A percentile compares a stretch with the other conserved stretches of the same genome.
These are phyloP conservation scores for Fonsecaea monophora DNA, from an alignment of 2,329 filamentous ascomycete species.

Conservation along the genomic window DNA sequence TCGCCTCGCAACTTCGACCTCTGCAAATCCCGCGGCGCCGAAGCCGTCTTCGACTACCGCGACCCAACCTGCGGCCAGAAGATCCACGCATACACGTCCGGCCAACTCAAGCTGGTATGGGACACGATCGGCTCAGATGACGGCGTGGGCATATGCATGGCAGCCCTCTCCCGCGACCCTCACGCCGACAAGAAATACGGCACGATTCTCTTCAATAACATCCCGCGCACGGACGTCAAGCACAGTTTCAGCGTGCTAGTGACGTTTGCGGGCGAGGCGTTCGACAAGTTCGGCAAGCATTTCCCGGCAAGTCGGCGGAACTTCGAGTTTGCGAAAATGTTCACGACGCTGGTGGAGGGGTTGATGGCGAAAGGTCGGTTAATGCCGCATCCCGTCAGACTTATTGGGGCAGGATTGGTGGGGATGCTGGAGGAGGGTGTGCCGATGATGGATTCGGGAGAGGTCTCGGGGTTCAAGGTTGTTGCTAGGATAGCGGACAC, in stretches of 20 bases:
- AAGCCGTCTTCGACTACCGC: constrained; percentile 55
- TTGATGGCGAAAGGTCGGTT: constrained; percentile 53
- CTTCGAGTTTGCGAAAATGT: constrained; percentile 52
- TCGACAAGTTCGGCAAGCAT: constrained; percentile 32
- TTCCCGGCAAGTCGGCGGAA: constrained; percentile 44
- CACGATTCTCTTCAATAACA: constrained; percentile 40
- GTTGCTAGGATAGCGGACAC: constrained; percentile 48
- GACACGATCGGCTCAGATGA: constrained; percentile 46
- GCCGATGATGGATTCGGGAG: constrained; percentile 50
- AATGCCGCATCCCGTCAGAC: constrained; percentile 51
- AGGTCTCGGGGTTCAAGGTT: constrained; percentile 56
- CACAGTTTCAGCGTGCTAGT: constrained; percentile 44
- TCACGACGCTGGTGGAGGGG: constrained; percentile 49
- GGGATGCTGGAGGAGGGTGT: constrained; percentile 54
- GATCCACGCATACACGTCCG: constrained; percentile 45
- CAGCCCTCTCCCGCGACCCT: constrained; percentile 44
- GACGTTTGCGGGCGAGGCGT: constrained; percentile 44
- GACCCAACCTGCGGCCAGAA: constrained; percentile 42
- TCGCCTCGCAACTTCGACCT: constrained; percentile 54
- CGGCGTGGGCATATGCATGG: constrained; percentile 44
- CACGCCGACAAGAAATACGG: constrained; percentile 42
- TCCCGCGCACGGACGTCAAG: constrained; percentile 45
- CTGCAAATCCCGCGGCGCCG: constrained; percentile 53
- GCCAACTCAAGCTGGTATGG: constrained; percentile 47
- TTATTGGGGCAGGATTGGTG: constrained; percentile 52